These are phyloP conservation scores for Calonectria naviculata DNA, from an alignment of 2,329 filamentous ascomycete genomes.

Conservation along the genomic window DNA sequence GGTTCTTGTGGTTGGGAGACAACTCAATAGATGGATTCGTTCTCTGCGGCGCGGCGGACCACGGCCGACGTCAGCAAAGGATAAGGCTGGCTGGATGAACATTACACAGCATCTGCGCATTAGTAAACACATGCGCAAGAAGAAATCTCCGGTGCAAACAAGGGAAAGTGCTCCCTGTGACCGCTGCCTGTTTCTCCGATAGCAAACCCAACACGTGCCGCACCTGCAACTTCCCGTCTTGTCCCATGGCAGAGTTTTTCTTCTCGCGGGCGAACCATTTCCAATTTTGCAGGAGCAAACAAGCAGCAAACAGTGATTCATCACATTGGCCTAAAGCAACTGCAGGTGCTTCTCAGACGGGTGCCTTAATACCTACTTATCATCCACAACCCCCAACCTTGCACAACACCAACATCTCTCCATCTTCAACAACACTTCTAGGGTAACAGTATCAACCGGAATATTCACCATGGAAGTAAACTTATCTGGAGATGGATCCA, in stretches of 20 bases:
- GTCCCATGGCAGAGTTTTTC: background rate
- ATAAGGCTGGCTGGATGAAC: background rate
- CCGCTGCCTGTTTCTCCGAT: background rate
- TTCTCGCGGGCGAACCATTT: background rate
- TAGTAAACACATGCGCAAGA: background rate
- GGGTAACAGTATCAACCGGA: no score
- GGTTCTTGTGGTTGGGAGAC: no score
- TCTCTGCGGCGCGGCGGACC: no score
- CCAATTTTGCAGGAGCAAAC: background rate
- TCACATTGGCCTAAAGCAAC: no score
- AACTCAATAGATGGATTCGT: no score
- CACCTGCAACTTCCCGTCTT: background rate
- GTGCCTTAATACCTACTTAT: background rate
- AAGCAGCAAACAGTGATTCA: background rate
- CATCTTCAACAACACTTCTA: background rate
- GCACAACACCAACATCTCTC: background rate
- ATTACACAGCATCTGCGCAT: background rate
- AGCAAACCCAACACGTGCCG: background rate
- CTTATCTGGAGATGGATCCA: background rate
- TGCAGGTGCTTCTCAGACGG: background rate
- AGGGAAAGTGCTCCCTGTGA: background rate
- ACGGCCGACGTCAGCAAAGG: no score
- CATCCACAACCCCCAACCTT: background rate
- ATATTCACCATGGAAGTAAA: no score
- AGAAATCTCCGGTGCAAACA: background rate